Conservation (phyloP, 345 rosid species). For the Eucalyptus sp. region DNA sequence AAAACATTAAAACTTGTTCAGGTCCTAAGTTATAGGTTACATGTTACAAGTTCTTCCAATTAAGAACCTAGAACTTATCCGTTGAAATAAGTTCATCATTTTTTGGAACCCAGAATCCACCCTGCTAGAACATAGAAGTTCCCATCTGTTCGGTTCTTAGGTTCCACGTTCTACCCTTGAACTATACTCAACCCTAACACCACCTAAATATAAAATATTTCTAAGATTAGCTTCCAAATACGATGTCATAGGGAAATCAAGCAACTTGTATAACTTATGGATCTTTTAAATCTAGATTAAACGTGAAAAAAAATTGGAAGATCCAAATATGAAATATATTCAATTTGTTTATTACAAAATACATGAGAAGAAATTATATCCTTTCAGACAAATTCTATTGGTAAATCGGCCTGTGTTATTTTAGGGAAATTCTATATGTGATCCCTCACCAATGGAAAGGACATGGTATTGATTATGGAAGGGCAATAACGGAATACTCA, state of each 20-base stretch:
- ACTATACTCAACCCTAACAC: too few species aligned
- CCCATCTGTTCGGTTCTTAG: too few species aligned
- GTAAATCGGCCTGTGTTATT: background rate
- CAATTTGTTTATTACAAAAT: background rate
- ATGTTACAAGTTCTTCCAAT: too few species aligned
- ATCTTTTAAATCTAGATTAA: background rate
- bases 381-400: background rate
- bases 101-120: rapidly evolving
- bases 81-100: too few species aligned
- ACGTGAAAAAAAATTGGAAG: background rate
- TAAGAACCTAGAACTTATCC: rapidly evolving
- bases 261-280: background rate
- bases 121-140: too few species aligned
- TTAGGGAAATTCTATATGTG: background rate
- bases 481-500: background rate
- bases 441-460: background rate
- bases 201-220: background rate
- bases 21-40: rapidly evolving
- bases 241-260: background rate
- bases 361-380: background rate
- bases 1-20: too few species aligned
- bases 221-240: background rate
- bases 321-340: background rate
- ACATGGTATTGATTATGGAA: background rate
- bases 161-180: too few species aligned